A percentile compares a stretch with the other conserved stretches of the same genome.
These are phyloP conservation scores for Stemphylium vesicarium DNA, from an alignment of 2,329 filamentous ascomycete genomes.

Conservation along the genomic window DNA sequence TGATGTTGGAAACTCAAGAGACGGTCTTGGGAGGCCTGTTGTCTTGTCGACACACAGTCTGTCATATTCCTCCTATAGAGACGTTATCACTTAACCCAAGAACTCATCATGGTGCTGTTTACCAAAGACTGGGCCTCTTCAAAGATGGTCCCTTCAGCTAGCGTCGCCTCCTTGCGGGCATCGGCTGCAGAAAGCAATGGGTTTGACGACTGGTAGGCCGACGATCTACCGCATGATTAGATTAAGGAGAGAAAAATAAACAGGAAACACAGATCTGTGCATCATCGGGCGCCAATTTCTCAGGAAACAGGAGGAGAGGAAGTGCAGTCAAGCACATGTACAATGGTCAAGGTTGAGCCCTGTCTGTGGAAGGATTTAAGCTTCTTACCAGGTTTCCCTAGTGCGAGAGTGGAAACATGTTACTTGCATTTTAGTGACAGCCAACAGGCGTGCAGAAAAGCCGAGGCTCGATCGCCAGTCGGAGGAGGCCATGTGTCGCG, in stretches of 20 bases:
- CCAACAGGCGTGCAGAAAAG: constrained; percentile 54
- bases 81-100: constrained; percentile 18
- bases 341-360: constrained; percentile 2
- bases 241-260: neutral
- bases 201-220: constrained; percentile 56
- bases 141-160: constrained; percentile 70
- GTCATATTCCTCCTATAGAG: constrained; percentile 44
- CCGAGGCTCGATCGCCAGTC: constrained; percentile 52
- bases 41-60: constrained; percentile 33
- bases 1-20: constrained; percentile 32
- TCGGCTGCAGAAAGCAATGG: constrained; percentile 55
- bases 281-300: neutral
- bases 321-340: constrained; percentile 3
- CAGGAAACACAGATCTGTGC: neutral
- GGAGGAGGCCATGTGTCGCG: constrained; percentile 28
- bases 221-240: constrained; percentile 49
- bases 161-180: constrained; percentile 65
- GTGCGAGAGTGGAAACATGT: constrained; percentile 14
- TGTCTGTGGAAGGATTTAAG: neutral
- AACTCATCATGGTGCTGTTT: constrained; percentile 22
- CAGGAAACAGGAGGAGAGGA: neutral
- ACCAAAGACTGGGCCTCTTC: constrained; percentile 65
- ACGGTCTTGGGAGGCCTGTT: constrained; percentile 22
- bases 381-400: constrained; percentile 7
- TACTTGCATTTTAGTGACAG: constrained; percentile 58